Evolutionary conservation across 202 grass and related monocot genomes (phyloP).

Genomic region (Schoenoplectus tabernaemontani): DNA sequence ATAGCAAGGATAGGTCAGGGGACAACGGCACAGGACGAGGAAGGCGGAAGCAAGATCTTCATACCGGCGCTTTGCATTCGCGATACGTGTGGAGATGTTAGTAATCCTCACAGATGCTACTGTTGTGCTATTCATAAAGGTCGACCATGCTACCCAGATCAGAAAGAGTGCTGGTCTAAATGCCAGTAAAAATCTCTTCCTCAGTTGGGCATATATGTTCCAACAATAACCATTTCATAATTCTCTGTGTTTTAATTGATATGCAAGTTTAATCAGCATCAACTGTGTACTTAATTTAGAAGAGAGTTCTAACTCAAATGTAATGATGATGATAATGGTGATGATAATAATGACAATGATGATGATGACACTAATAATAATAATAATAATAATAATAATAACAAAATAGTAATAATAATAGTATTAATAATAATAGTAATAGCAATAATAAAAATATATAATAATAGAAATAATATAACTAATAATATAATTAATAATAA

Average conservation of each 20-base stretch:
- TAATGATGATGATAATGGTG: too few relatives aligned
- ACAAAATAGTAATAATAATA: too few relatives aligned
- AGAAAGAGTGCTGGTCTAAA: constrained; percentile 2
- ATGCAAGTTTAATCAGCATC: background rate
- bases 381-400: too few relatives aligned
- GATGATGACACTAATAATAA: too few relatives aligned
- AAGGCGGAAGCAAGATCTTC: background rate
- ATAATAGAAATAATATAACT: too few relatives aligned
- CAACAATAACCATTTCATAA: background rate
- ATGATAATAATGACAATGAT: too few relatives aligned
- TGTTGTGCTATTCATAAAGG: background rate
- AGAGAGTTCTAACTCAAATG: too few relatives aligned
- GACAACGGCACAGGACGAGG: background rate
- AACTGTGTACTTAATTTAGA: background rate
- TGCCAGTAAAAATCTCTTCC: background rate
- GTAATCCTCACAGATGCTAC: background rate
- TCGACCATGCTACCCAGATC: background rate
- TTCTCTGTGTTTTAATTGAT: background rate
- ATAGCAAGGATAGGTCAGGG: background rate
- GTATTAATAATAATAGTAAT: too few relatives aligned
- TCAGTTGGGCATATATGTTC: background rate
- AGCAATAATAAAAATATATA: too few relatives aligned
- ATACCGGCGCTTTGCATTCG: constrained; percentile 5
- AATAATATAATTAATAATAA: too few relatives aligned
- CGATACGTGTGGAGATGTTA: background rate